These are phyloP conservation scores for Vaucheria bursata DNA, from an alignment of 352 stramenopile species.

Conservation along the genomic window DNA sequence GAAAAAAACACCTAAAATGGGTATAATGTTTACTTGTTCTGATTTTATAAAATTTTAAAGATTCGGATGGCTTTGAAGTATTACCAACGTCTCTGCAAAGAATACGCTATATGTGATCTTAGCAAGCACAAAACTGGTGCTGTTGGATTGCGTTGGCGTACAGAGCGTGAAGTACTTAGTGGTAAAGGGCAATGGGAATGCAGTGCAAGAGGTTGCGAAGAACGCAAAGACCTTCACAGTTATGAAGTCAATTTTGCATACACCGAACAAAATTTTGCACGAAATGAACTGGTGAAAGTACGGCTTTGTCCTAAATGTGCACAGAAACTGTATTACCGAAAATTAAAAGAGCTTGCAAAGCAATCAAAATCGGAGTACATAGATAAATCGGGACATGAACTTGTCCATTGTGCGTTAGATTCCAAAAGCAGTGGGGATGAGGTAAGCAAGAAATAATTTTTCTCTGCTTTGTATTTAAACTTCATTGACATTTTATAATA, in stretches of 20 bases:
- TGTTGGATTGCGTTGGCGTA: slow-evolving; percentile 35
- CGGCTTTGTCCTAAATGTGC: slow-evolving; percentile 38
- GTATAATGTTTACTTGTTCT: slow-evolving; percentile 2
- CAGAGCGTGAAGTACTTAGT: slow-evolving; percentile 34
- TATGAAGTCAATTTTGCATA: slow-evolving; percentile 44
- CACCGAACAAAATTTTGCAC: slow-evolving; percentile 15
- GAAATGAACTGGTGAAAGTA: slow-evolving; percentile 44
- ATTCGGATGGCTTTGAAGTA: slow-evolving; percentile 41
- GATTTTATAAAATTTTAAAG: slow-evolving; percentile 13
- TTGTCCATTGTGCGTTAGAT: too few relatives aligned
- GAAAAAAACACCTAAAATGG: neutral
- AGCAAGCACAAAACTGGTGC: slow-evolving; percentile 18
- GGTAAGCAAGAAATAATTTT: too few relatives aligned
- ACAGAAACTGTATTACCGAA: slow-evolving; percentile 33
- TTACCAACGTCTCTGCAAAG: slow-evolving; percentile 44
- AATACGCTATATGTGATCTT: slow-evolving; percentile 38
- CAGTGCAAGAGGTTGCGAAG: slow-evolving; percentile 23
- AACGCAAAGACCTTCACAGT: slow-evolving; percentile 29
- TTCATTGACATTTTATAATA: too few relatives aligned
- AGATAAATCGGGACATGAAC: too few relatives aligned
- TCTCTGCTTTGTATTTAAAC: too few relatives aligned
- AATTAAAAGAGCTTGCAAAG: slow-evolving; percentile 33
- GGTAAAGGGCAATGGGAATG: slow-evolving; percentile 43
- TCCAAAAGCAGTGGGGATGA: too few relatives aligned
- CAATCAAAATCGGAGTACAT: too few relatives aligned